phyloP scores from a whole-genome alignment of 2,329 filamentous ascomycete genomes.

The Lizonia empirigonia region DNA sequence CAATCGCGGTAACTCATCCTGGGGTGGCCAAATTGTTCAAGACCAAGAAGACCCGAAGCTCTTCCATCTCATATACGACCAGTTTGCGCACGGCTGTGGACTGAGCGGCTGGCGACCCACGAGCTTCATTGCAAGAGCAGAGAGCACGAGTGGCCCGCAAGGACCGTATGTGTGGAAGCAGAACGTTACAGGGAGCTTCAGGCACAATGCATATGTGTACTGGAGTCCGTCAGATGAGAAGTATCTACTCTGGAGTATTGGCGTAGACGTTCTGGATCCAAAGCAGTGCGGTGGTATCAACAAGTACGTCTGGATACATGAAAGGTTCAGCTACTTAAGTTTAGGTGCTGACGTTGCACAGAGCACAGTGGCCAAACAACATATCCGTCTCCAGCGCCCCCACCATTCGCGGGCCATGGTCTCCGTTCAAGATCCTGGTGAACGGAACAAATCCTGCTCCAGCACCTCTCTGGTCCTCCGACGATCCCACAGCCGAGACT shows the following conservation, averaged over 20 bases:
- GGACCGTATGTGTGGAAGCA: constrained; percentile 54
- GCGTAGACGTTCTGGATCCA: constrained; percentile 41
- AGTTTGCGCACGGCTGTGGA: constrained; percentile 55
- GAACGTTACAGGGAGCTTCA: constrained; percentile 51
- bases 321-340: not conserved
- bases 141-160: constrained; percentile 51
- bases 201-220: constrained; percentile 55
- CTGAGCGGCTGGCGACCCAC: constrained; percentile 56
- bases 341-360: not conserved
- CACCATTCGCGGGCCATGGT: constrained; percentile 22
- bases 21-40: constrained; percentile 56
- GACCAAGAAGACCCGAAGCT: constrained; percentile 48
- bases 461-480: constrained; percentile 45
- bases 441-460: constrained; percentile 53
- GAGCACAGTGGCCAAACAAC: constrained; percentile 23
- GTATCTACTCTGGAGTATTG: constrained; percentile 56
- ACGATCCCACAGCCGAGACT: constrained; percentile 37
- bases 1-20: constrained; percentile 51
- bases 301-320: not conserved
- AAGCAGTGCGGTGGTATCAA: constrained; percentile 20
- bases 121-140: constrained; percentile 54
- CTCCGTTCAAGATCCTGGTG: constrained; percentile 17
- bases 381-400: constrained; percentile 25
- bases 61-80: constrained; percentile 55
- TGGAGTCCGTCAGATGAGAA: constrained; percentile 53